Conservation (phyloP, 257 asterid genomes). For the Solanum acaule region DNA sequence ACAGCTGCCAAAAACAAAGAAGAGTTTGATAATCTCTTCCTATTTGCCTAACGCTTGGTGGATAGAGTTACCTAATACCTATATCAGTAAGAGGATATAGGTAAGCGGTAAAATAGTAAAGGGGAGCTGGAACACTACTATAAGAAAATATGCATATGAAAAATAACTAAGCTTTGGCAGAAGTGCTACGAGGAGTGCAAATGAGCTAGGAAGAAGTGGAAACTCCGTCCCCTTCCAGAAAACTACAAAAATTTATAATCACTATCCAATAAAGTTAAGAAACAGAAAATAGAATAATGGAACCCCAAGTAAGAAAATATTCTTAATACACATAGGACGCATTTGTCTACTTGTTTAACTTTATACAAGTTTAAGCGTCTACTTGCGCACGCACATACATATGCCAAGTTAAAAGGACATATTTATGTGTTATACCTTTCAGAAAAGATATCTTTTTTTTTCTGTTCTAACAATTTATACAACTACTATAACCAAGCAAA, state of each 20-base stretch:
- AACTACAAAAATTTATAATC: not conserved
- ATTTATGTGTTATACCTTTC: not conserved
- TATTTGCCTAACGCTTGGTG: not conserved
- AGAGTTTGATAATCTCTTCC: not conserved
- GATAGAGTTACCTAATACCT: not conserved
- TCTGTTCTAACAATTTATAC: not conserved
- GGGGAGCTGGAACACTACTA: not conserved
- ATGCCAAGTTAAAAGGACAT: not conserved
- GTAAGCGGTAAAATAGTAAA: not conserved
- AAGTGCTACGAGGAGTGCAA: not conserved
- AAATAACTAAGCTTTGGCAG: not conserved
- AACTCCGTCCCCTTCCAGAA: not conserved
- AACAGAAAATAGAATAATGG: not conserved
- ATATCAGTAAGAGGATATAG: not conserved
- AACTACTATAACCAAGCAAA: not conserved
- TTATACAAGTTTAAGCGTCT: not conserved
- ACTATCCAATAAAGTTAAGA: not conserved
- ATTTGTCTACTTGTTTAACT: not conserved
- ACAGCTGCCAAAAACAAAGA: not conserved
- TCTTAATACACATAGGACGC: not conserved
- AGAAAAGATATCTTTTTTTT: not conserved
- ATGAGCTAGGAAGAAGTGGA: not conserved
- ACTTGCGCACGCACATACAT: rapidly evolving
- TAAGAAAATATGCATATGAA: not conserved
- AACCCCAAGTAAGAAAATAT: not conserved